A percentile compares a stretch with the other conserved stretches of the same genome.
Conservation (phyloP, 2,329 filamentous ascomycete genomes). For the Arthrocladium fulminans region DNA sequence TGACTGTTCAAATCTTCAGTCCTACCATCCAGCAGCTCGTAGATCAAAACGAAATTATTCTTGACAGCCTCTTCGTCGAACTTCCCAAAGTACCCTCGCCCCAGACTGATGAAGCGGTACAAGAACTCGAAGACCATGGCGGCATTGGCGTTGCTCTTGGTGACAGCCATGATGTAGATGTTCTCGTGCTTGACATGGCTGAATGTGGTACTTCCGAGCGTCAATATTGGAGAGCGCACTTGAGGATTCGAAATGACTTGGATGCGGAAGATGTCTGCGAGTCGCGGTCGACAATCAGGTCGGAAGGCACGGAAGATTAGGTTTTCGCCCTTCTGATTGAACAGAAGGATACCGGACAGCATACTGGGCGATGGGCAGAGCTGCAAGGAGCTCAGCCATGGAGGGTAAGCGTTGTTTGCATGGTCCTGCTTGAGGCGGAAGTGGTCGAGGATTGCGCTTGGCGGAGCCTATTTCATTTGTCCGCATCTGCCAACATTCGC, state of each 20-base stretch:
- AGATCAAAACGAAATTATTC: slow-evolving; percentile 98
- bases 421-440: neutral
- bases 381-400: neutral
- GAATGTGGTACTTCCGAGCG: slow-evolving; percentile 94
- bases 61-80: slow-evolving; percentile 99
- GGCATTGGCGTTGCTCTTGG: slow-evolving; percentile 98
- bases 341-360: slow-evolving; percentile 94
- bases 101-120: slow-evolving; percentile 80
- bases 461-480: slow-evolving; percentile 1
- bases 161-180: slow-evolving; percentile 94
- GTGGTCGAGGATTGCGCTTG: slow-evolving; percentile 1
- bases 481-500: neutral
- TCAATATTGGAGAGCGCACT: slow-evolving; percentile 94
- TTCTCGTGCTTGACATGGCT: slow-evolving; percentile 99
- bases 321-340: slow-evolving; percentile 99
- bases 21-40: slow-evolving; percentile 86
- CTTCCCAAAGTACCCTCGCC: slow-evolving; percentile 95
- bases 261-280: slow-evolving; percentile 98
- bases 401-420: neutral
- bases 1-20: slow-evolving; percentile 13
- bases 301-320: slow-evolving; percentile 98
- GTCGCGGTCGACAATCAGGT: slow-evolving; percentile 92
- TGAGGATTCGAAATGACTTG: slow-evolving; percentile 98
- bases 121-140: slow-evolving; percentile 97
- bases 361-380: slow-evolving; percentile 41